Evolutionary conservation across 108 stramenopile species (phyloP), one percentile per base, ranked within the genome.

Genomic region (Cylindrotheca fusiformis): DNA sequence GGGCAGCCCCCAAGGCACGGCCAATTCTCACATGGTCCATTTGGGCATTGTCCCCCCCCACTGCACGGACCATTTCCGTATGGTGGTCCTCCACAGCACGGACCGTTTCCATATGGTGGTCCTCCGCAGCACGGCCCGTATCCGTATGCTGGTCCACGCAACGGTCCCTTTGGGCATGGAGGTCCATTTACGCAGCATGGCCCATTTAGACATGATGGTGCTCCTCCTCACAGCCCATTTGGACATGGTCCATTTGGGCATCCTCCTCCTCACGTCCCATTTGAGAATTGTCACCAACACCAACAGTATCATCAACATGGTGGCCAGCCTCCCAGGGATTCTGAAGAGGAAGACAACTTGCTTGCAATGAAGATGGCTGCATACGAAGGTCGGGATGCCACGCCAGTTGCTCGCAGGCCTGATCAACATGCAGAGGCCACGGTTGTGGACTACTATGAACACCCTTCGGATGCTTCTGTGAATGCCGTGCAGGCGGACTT

Each of bases 401-500:
- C 50, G 4, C 20, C 50, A 21, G 50, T n/a, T 51, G 50, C 22
- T 6, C 22, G 50, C n/a, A 51, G 5, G 50, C 31, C 48, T 3
- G 54, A 24, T 0, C 69, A 66, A 63, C 47, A 61, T 21, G 72
- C 69, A 23, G 69, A 72, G 21, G 76, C 72, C 6, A 72, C 55
- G 10, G 67, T 71, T 32, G 53, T 63, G 14, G 62, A 58, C 10
- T 49, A 72, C 20, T 55, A 68, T 25, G 62, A 63, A 2, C 78
- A 80, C 50, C 74, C 74, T 25, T 48, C 55, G 4, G 76, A 73
- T n/a, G 14, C 63, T 17, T 49, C 47, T 2, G 48, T 56, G 22
- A 26, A 67, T 23, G 68, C 65, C 0, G 76, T 65, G 1, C 65
- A 58, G 20, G 78, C 78, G 19, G 73, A 75, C 47, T 59, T 66